Evolutionary conservation across 2,329 filamentous ascomycete genomes (phyloP).

Genomic region (Periconia digitata): DNA sequence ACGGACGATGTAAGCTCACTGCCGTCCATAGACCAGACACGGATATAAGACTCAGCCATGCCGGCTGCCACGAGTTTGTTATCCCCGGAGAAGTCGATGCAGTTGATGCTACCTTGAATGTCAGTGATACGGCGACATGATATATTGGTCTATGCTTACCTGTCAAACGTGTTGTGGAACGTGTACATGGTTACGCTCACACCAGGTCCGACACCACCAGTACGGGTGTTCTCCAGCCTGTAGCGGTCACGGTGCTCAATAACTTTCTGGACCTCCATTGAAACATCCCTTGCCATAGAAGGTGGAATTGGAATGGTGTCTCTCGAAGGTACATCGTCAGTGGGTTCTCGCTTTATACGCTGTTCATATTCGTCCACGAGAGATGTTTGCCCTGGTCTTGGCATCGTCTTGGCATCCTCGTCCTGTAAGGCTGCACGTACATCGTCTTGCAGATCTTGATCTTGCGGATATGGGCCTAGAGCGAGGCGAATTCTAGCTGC

Average conservation of each 20-base stretch:
- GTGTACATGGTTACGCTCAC: slow-evolving; percentile 97
- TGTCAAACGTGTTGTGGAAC: slow-evolving; percentile 93
- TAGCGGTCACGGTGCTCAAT: slow-evolving; percentile 92
- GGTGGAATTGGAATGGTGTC: slow-evolving; percentile 83
- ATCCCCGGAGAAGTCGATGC: slow-evolving; percentile 93
- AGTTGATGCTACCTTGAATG: slow-evolving; percentile 67
- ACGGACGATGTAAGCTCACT: slow-evolving; percentile 70
- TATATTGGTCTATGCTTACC: slow-evolving; percentile 56
- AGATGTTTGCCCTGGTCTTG: slow-evolving; percentile 67
- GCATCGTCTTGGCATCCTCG: slow-evolving; percentile 76
- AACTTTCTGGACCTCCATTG: slow-evolving; percentile 91
- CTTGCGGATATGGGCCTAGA: slow-evolving; percentile 81
- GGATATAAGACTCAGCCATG: slow-evolving; percentile 92
- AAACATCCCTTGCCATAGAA: slow-evolving; percentile 84
- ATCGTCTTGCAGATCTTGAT: slow-evolving; percentile 78
- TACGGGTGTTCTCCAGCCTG: slow-evolving; percentile 74
- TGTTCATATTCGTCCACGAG: slow-evolving; percentile 86
- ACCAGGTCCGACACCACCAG: slow-evolving; percentile 78
- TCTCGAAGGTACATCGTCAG: slow-evolving; percentile 76
- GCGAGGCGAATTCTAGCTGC: slow-evolving; percentile 59
- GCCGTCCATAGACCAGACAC: slow-evolving; percentile 89
- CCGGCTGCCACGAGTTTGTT: slow-evolving; percentile 83
- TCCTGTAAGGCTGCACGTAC: slow-evolving; percentile 85
- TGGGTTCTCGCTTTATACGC: slow-evolving; percentile 85
- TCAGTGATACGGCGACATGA: slow-evolving; percentile 17